Percentiles rank a stretch among this genome's conserved stretches.
These are phyloP conservation scores for Exophiala dermatitidis DNA, from an alignment of 2,329 filamentous ascomycete genomes.

Conservation along the genomic window DNA sequence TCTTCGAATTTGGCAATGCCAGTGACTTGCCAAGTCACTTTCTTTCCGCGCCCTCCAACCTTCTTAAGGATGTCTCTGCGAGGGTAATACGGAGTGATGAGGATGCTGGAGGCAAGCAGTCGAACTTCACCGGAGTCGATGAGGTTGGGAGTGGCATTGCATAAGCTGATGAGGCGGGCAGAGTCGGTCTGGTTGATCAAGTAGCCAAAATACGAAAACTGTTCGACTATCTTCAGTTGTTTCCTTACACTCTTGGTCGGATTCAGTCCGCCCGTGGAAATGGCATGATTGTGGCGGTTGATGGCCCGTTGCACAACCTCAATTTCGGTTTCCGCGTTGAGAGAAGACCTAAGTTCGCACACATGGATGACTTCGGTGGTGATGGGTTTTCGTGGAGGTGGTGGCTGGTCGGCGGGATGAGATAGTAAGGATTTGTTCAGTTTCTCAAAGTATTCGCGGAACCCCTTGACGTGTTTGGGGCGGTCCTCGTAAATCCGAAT, in stretches of 20 bases:
- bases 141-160: conserved; percentile 52
- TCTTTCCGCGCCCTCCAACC: conserved; percentile 78
- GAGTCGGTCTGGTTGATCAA: conserved; percentile 67
- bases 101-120: conserved; percentile 78
- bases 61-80: conserved; percentile 67
- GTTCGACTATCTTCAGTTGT: conserved; percentile 69
- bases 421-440: conserved; percentile 60
- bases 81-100: conserved; percentile 75
- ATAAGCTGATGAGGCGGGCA: conserved; percentile 60
- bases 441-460: conserved; percentile 72
- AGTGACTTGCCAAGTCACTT: conserved; percentile 75
- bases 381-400: conserved; percentile 57
- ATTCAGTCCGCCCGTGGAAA: conserved; percentile 29
- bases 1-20: conserved; percentile 69
- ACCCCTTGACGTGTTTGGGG: conserved; percentile 63
- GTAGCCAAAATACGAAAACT: conserved; percentile 87
- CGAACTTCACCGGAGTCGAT: conserved; percentile 64
- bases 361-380: conserved; percentile 79
- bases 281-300: conserved; percentile 66
- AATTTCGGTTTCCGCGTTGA: conserved; percentile 73
- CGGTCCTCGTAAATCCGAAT: conserved; percentile 63
- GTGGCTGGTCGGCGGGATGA: conserved; percentile 29
- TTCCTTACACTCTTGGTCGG: conserved; percentile 39
- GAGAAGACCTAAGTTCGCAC: conserved; percentile 61
- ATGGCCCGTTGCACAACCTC: conserved; percentile 83